A percentile compares a stretch with the other conserved stretches of the same genome.
Conservation (phyloP, 2,329 filamentous ascomycete genomes). For the Fusarium devonianum region DNA sequence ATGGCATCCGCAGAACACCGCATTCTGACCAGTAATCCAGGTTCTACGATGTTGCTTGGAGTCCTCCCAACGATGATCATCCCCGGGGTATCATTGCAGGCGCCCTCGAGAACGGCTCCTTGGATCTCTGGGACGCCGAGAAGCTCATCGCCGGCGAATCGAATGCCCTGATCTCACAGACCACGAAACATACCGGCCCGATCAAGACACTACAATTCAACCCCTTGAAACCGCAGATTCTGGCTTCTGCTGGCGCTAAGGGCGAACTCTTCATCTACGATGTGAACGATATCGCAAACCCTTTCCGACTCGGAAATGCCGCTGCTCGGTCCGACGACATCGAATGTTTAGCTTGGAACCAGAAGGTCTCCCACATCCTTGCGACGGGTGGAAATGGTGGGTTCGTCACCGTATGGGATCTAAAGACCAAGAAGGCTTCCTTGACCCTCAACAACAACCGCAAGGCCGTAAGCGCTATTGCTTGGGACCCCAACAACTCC, state of each 20-base stretch:
- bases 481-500: conserved; percentile 95
- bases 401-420: conserved; percentile 97
- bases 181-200: conserved; percentile 87
- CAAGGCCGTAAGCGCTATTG: conserved; percentile 93
- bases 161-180: conserved; percentile 85
- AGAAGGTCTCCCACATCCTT: conserved; percentile 94
- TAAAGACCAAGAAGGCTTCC: conserved; percentile 97
- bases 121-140: conserved; percentile 92
- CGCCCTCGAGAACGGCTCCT: conserved; percentile 90
- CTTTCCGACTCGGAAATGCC: conserved; percentile 86
- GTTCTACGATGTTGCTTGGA: conserved; percentile 98
- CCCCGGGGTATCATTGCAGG: conserved; percentile 91
- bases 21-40: conserved; percentile 55
- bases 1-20: conserved; percentile 8
- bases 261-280: conserved; percentile 97
- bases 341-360: conserved; percentile 97
- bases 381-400: conserved; percentile 92
- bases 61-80: conserved; percentile 78
- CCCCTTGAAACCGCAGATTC: conserved; percentile 85
- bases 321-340: conserved; percentile 93
- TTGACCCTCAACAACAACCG: conserved; percentile 94
- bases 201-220: conserved; percentile 98
- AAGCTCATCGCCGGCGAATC: conserved; percentile 64
- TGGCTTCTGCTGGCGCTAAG: conserved; percentile 92
- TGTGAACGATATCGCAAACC: conserved; percentile 85